Conservation (phyloP, 106 monocot genomes). For the Ottelia alismoides region DNA sequence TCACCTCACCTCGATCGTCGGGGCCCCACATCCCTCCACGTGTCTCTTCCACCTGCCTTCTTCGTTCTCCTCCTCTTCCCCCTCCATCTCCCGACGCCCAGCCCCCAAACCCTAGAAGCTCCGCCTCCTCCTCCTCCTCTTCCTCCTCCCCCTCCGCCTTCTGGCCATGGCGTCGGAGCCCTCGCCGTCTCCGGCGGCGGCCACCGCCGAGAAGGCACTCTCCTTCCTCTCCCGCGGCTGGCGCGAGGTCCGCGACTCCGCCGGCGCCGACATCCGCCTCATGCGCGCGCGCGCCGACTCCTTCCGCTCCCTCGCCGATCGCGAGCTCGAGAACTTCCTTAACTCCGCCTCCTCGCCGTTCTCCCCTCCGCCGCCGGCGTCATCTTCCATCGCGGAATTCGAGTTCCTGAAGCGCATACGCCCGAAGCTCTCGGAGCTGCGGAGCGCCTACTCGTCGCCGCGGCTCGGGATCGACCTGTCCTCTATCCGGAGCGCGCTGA, state of each 20-base stretch:
- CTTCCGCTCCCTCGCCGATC: conserved; percentile 68
- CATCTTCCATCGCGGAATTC: conserved; percentile 46
- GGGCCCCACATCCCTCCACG: no score
- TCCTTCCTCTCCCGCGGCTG: conserved; percentile 84
- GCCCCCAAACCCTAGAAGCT: background rate
- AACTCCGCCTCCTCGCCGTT: conserved; percentile 7
- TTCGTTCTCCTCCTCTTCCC: no score
- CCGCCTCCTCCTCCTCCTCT: background rate
- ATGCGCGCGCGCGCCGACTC: conserved; percentile 69
- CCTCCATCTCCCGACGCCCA: no score
- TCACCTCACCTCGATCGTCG: no score
- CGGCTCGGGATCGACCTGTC: conserved; percentile 14
- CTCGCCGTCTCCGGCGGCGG: conserved; percentile 24
- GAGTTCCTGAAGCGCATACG: conserved; percentile 82
- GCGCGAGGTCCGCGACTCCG: conserved; percentile 79
- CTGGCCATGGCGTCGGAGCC: conserved; percentile 22
- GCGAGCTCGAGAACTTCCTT: conserved; percentile 90
- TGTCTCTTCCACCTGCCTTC: no score
- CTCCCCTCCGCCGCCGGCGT: conserved; percentile 10
- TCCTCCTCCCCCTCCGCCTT: no score
- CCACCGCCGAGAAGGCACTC: conserved; percentile 58
- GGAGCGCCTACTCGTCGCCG: conserved; percentile 52
- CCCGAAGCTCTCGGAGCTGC: conserved; percentile 67
- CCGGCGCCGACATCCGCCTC: conserved; percentile 63
- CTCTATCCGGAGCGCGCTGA: conserved; percentile 11